These are phyloP conservation scores for Candida gorgasii DNA, from an alignment of 805 yeast species.

Conservation along the genomic window DNA sequence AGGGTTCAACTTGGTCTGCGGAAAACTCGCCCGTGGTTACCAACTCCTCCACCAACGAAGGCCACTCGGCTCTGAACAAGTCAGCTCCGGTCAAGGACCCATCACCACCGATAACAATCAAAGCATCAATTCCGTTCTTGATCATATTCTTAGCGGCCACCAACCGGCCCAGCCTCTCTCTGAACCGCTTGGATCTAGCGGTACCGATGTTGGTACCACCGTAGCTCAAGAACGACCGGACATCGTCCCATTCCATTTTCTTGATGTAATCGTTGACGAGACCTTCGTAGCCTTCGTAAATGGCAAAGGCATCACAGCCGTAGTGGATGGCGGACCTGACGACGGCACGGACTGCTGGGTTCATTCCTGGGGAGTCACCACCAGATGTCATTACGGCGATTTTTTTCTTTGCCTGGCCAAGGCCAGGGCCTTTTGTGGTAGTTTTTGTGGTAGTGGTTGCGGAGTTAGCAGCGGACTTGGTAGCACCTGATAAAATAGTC, in stretches of 20 bases:
- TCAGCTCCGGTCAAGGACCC: constrained; percentile 85
- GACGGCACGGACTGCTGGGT: constrained; percentile 72
- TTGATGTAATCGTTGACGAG: constrained; percentile 57
- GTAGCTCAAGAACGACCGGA: constrained; percentile 64
- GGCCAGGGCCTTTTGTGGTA: neutral
- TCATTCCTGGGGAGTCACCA: constrained; percentile 84
- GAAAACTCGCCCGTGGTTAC: constrained; percentile 47
- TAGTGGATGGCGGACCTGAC: constrained; percentile 65
- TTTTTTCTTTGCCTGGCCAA: constrained; percentile 33
- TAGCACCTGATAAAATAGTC: too few species aligned
- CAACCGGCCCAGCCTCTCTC: constrained; percentile 65
- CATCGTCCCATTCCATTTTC: constrained; percentile 72
- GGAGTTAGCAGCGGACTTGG: neutral
- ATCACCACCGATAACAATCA: constrained; percentile 82
- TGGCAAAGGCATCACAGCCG: constrained; percentile 66
- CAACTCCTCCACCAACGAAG: constrained; percentile 63
- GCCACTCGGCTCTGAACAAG: constrained; percentile 76
- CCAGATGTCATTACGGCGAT: constrained; percentile 82
- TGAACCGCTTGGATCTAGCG: constrained; percentile 69
- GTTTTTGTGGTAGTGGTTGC: too few species aligned
- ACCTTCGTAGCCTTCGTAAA: constrained; percentile 76
- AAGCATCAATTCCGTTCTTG: constrained; percentile 71
- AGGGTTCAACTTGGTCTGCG: constrained; percentile 43
- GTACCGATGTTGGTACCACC: constrained; percentile 85
- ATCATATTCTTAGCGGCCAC: constrained; percentile 66